Conservation (phyloP, 192 early-diverging fungal species). For the Coemansia sp. region DNA sequence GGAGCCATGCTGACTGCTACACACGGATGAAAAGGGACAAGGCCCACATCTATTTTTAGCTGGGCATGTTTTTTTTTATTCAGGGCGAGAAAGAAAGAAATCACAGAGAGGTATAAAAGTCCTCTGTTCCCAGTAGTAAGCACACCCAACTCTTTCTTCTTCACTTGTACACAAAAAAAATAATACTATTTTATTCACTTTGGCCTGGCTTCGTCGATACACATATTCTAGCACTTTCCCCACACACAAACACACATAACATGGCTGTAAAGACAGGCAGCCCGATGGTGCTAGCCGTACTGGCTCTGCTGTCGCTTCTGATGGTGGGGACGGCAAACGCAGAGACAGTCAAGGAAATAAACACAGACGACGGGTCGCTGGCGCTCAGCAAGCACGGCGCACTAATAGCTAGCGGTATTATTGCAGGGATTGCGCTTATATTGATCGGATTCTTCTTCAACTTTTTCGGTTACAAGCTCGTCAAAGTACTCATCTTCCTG, state of each 20-base stretch:
- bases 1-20: not conserved
- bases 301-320: conserved; percentile 29
- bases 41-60: not conserved
- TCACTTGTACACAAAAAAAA: not conserved
- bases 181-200: not conserved
- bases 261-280: conserved; percentile 8
- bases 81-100: not conserved
- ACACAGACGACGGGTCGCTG: conserved; percentile 39
- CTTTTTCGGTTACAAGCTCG: conserved; percentile 69
- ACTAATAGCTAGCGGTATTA: conserved; percentile 44
- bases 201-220: not conserved
- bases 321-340: conserved; percentile 20
- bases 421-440: conserved; percentile 68
- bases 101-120: not conserved
- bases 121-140: not conserved
- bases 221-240: not conserved
- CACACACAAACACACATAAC: not conserved
- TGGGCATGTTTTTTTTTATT: not conserved
- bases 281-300: conserved; percentile 1
- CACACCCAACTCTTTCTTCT: not conserved
- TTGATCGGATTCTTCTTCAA: conserved; percentile 66
- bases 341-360: conserved; percentile 18
- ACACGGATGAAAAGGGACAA: not conserved
- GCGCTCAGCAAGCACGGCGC: conserved; percentile 41
- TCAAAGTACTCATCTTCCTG: conserved; percentile 74